Base-by-base conservation (phyloP, 2,329 filamentous ascomycete genomes). In the Claviceps quebecensis region DNA sequence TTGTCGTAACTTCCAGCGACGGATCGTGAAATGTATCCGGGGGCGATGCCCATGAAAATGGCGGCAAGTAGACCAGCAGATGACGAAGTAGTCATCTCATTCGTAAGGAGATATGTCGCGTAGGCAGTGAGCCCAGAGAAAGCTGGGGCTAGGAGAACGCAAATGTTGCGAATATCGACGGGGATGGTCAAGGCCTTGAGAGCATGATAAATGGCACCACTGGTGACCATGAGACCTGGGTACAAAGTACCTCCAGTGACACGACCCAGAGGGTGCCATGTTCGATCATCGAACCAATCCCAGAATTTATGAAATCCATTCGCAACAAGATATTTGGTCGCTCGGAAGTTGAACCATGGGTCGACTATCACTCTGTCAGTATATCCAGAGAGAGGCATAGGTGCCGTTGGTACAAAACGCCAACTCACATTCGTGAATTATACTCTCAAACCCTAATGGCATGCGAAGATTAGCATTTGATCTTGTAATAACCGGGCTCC, bases 211-310 rank as follows among this genome's bases (percentile, higher is more conserved):
- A 98, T 97, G 69, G 78, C 83, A 60, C 93, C 94, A 70, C 91
- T 97, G 65, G 93, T 98, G 61, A 98, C 94, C 93, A 98, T 98
- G 63, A 98, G 78, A 62, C 93, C 93, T 48, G 93, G 93, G 68
- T 98, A 98, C 56, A 98, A 80, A n/a, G 93, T 98, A 65, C 93
- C 93, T 71, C 93, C 93, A 54, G 93, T 98, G 65, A 98, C 93
- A 74, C 93, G 88, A 61, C 93, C 93, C 55, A 98, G 85, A 61
- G 93, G 93, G 71, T 98, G 91, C 93, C 93, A 98, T 81, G 93
- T 98, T 74, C 93, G 84, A 75, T 98, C 93, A 71, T 98, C 93
- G 65, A 98, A 98, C 93, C 93, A 98, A 69, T 98, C 91, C 93
- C 93, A 98, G 68, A 98, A 98, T 69, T 86, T 89, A 70, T 95